A percentile compares a stretch with the other conserved stretches of the same genome.
phyloP scores from a whole-genome alignment of 441 rosid species.

The Theobroma grandiflorum region DNA sequence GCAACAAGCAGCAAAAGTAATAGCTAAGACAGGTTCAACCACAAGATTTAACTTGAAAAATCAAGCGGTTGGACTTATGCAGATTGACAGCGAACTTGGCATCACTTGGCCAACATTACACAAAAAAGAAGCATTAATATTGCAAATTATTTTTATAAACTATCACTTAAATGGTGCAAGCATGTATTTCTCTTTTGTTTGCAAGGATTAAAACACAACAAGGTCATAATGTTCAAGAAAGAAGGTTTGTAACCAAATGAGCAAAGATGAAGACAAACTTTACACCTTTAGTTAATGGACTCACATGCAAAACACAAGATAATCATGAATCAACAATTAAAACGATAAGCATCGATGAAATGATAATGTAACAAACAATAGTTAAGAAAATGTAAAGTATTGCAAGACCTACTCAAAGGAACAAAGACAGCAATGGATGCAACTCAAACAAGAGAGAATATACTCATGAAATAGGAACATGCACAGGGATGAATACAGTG shows the following conservation, averaged over 20 bases:
- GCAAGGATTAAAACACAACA: neutral
- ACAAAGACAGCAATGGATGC: neutral
- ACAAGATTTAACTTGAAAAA: slow-evolving; percentile 12
- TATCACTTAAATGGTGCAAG: neutral
- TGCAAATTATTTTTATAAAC: neutral
- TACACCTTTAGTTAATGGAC: neutral
- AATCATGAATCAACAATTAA: neutral
- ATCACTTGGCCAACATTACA: neutral
- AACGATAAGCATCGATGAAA: slow-evolving; percentile 13
- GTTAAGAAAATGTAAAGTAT: neutral
- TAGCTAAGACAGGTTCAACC: neutral
- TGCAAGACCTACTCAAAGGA: neutral
- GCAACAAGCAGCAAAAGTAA: slow-evolving; percentile 12
- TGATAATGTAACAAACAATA: neutral
- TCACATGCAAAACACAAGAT: neutral
- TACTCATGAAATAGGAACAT: neutral
- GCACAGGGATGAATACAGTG: neutral
- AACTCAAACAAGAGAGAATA: slow-evolving; percentile 1
- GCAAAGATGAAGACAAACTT: neutral
- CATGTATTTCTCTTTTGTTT: neutral
- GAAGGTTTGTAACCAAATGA: neutral
- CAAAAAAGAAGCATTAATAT: neutral
- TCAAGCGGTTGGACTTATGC: neutral
- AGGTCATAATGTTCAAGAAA: neutral
- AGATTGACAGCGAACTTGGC: neutral